A percentile compares a stretch with the other conserved stretches of the same genome.
Evolutionary conservation across 768 basidiomycete genomes (phyloP).

Genomic region (Leccinellum albellum): DNA sequence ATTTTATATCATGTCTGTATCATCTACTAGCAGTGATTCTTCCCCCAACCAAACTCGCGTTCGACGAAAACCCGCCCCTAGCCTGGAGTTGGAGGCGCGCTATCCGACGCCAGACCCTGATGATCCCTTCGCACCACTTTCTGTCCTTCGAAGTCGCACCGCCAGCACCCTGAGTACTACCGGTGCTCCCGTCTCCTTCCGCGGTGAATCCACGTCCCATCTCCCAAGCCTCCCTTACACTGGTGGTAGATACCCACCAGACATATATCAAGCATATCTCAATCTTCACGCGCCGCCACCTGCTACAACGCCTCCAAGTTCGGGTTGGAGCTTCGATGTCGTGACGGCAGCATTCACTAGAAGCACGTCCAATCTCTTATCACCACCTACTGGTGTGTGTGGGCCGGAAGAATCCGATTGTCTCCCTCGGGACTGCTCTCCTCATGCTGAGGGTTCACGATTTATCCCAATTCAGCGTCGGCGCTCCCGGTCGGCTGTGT

Average conservation of each 20-base stretch:
- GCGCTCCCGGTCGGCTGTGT: constrained; percentile 33
- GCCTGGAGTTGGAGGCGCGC: constrained; percentile 45
- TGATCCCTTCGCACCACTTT: constrained; percentile 70
- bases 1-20: constrained; percentile 30
- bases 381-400: constrained; percentile 5
- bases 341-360: constrained; percentile 21
- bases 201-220: constrained; percentile 28
- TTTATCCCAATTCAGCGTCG: constrained; percentile 28
- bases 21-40: constrained; percentile 21
- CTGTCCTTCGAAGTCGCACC: constrained; percentile 58
- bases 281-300: constrained; percentile 10
- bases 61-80: constrained; percentile 55
- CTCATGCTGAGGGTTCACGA: constrained; percentile 11
- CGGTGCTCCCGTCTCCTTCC: constrained; percentile 28
- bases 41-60: constrained; percentile 25
- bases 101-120: constrained; percentile 66
- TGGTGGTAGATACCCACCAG: constrained; percentile 32
- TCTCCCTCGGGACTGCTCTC: constrained; percentile 5
- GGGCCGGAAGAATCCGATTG: constrained; percentile 12
- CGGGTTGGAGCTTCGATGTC: constrained; percentile 1
- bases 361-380: constrained; percentile 23
- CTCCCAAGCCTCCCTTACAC: constrained; percentile 31
- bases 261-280: constrained; percentile 29
- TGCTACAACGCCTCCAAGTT: constrained; percentile 10
- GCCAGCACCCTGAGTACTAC: constrained; percentile 37